Base-by-base conservation (phyloP, 306 rosid genomes). In the Leucaena leucocephala region DNA sequence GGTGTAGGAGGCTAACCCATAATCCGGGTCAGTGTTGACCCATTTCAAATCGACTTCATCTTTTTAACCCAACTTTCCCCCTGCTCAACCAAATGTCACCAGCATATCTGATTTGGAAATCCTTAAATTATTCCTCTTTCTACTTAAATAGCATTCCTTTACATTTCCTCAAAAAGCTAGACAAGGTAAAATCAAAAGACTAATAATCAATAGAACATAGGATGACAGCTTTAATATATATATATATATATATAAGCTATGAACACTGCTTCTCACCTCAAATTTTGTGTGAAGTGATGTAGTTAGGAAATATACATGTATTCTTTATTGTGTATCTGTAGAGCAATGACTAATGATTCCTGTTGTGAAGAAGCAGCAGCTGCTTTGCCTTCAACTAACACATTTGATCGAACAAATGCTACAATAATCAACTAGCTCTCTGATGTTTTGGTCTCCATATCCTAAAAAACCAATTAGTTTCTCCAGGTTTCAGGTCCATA, bases 391-490 rank as follows among this genome's bases (percentile, higher is more conserved):
- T 55, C 44, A 77, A 72, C 21, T 59, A 52, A 63, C 70, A 76
- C 21, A 79, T 58, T 78, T 48, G 43, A 66, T 58, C 57, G 63
- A 33, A 70, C 50, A 36, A 52, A 59, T 17, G 40, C 38, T 36
- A 75, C 83, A 73, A 65, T 34, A 62, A 87, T 90, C 88, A 93
- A 80, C 86, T 72, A 16, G 92, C 82, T 75, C 83, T 88, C 46
- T 86, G 19, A 79, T 82, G 84, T 83, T 95, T 95, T 36, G 91
- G 90, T 38, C 77, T 84, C 84, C 87, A 89, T 63, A 86, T 49
- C 33, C 88, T 77, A 82, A 63, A 82, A 71, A 87, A 87, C 97
- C 97, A 87, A 70, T 87, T 84, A 79, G 79, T 76, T 69, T 89
- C 95, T 71, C 86, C 82, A 5, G 49, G 46, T 78, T 85, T 90